These are phyloP conservation scores for Apiospora phragmitis DNA, from an alignment of 2,329 filamentous ascomycete genomes.

Conservation along the genomic window DNA sequence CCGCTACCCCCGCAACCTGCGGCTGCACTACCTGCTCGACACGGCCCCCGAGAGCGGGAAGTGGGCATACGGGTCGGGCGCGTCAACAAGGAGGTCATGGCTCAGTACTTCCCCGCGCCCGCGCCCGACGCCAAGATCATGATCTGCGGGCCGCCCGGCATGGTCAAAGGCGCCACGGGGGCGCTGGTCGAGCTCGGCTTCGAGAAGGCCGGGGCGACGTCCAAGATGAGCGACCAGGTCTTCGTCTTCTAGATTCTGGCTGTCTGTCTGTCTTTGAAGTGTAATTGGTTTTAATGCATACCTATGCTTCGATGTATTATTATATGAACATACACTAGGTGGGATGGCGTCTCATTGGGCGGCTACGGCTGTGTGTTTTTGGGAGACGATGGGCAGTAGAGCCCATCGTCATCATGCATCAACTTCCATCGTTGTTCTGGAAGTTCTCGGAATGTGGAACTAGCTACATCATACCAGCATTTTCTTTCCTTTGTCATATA, in stretches of 20 bases:
- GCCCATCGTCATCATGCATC: conserved; percentile 1
- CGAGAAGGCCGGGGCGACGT: conserved; percentile 46
- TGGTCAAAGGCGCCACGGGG: conserved; percentile 59
- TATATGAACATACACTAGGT: background rate
- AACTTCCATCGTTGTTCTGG: background rate
- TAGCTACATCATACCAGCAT: conserved; percentile 5
- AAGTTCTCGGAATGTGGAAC: background rate
- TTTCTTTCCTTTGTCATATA: background rate
- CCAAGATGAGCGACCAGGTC: conserved; percentile 55
- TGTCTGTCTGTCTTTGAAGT: background rate
- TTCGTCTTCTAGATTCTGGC: conserved; percentile 36
- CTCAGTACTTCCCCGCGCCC: conserved; percentile 47
- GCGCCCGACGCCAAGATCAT: conserved; percentile 50
- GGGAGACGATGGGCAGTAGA: background rate
- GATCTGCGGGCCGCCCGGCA: conserved; percentile 61
- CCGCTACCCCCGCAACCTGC: conserved; percentile 53
- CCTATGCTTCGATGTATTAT: background rate
- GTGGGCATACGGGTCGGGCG: conserved; percentile 52
- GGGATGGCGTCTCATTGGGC: background rate
- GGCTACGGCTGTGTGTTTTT: background rate
- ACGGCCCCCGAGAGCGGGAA: conserved; percentile 34
- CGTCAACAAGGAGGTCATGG: conserved; percentile 52
- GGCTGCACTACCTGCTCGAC: conserved; percentile 56
- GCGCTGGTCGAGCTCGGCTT: conserved; percentile 50
- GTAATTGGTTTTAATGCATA: background rate